These are phyloP conservation scores for Litchi chinensis DNA, from an alignment of 345 rosid species.

Conservation along the genomic window DNA sequence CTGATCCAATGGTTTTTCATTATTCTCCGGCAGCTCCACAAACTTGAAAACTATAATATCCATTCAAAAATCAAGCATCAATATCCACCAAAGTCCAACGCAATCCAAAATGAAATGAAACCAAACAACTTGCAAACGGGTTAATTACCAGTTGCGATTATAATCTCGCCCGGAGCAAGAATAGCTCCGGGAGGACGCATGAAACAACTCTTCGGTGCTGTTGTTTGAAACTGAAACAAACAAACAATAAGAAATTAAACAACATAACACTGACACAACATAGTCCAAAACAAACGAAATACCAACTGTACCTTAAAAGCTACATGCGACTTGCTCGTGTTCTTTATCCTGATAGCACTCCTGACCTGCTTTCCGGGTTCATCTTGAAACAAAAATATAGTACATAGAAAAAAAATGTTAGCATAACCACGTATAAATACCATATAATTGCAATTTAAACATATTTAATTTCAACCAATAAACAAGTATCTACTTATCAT, in stretches of 20 bases:
- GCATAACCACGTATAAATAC: neutral
- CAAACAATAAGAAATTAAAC: slow-evolving; percentile 3
- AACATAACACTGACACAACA: neutral
- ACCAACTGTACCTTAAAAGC: slow-evolving; percentile 76
- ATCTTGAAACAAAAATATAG: slow-evolving; percentile 47
- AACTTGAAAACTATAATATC: slow-evolving; percentile 77
- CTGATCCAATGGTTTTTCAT: slow-evolving; percentile 90
- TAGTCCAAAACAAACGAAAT: neutral
- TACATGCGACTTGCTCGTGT: slow-evolving; percentile 85
- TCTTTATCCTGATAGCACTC: slow-evolving; percentile 92
- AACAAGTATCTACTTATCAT: neutral
- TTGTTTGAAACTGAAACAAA: slow-evolving; percentile 85
- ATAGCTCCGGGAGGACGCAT: slow-evolving; percentile 99
- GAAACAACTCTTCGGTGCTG: slow-evolving; percentile 98
- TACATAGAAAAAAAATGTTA: neutral
- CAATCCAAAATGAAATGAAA: slow-evolving; percentile 8
- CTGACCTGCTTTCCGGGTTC: slow-evolving; percentile 99
- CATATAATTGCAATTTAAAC: neutral
- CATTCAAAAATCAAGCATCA: slow-evolving; percentile 21
- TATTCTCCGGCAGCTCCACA: slow-evolving; percentile 92
- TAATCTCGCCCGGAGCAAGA: slow-evolving; percentile 89
- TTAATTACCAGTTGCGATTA: slow-evolving; percentile 80
- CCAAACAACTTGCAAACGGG: neutral
- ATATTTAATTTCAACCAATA: neutral
- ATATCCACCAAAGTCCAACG: neutral